These are phyloP conservation scores for Pichia californica DNA, from an alignment of 805 yeast species.

Conservation along the genomic window DNA sequence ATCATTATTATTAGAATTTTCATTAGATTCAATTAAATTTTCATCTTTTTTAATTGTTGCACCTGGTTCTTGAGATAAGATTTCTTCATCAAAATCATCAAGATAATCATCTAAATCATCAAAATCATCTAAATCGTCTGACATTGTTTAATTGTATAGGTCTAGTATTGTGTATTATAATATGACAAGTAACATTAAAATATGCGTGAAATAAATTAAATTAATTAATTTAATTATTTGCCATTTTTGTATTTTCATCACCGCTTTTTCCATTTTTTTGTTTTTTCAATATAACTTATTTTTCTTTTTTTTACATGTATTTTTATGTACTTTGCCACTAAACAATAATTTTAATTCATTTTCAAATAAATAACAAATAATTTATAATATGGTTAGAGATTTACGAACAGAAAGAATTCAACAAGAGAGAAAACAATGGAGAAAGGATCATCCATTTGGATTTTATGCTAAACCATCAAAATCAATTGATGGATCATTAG, in stretches of 20 bases:
- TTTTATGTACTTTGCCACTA: too few relatives aligned
- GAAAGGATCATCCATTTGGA: slow-evolving; percentile 97
- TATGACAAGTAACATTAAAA: too few relatives aligned
- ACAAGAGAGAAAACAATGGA: slow-evolving; percentile 95
- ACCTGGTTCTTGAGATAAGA: slow-evolving; percentile 58
- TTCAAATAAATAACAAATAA: neutral
- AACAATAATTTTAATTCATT: too few relatives aligned
- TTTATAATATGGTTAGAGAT: slow-evolving; percentile 21
- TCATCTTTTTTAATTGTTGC: slow-evolving; percentile 21
- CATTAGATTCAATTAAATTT: neutral
- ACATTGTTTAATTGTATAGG: slow-evolving; percentile 5
- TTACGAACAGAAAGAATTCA: slow-evolving; percentile 78
- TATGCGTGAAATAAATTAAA: too few relatives aligned
- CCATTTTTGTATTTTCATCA: too few relatives aligned
- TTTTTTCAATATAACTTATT: too few relatives aligned
- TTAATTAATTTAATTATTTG: too few relatives aligned
- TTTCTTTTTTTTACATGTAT: too few relatives aligned
- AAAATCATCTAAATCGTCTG: slow-evolving; percentile 42
- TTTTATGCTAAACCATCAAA: slow-evolving; percentile 89
- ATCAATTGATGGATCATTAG: slow-evolving; percentile 73
- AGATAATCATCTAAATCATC: slow-evolving; percentile 78
- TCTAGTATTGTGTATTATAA: too few relatives aligned
- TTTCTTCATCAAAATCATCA: slow-evolving; percentile 77
- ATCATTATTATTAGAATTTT: neutral
- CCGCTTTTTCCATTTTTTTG: too few relatives aligned